Evolutionary conservation across 2,329 filamentous ascomycete species (phyloP), one percentile per base, ranked within the genome.

Genomic region (Lecanicillium sp.): DNA sequence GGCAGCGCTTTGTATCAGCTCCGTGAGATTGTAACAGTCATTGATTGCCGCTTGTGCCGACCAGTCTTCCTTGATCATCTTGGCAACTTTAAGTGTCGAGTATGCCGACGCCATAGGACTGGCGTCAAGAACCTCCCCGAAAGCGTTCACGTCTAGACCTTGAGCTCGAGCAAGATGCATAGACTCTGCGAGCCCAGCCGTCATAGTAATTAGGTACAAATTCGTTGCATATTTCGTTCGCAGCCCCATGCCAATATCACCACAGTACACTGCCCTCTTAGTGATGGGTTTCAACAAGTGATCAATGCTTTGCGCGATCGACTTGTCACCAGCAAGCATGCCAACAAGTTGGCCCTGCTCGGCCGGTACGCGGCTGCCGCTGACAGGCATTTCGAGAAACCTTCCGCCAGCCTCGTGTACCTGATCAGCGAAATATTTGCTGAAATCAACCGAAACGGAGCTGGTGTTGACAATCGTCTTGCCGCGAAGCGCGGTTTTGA

Each of bases 311-410:
- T 55, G 45, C 7, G 48, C 50, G 3, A 52, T 44, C 11, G 28
- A 43, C 9, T 30, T 36, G 22, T 57, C 52, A 5, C 57, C 56
- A 11, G 54, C 57, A 29, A 60, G 48, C 48, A 61, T 53, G 25
- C 55, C 57, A 15, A 61, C 55, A 7, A 59, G 50, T n/a, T 43
- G 35, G 3, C 57, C 57, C 32, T 52, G 45, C 39, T 58, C 57
- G 1, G 57, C 57, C 1, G 57, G 57, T 1, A 55, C 41, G 30
- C 52, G 53, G 46, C 56, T 57, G 6, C 57, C 57, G 35, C 57
- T 59, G 22, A 59, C 57, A 3, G 56, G 57, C 56, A 59, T 59
- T 38, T 59, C 56, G 29, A 60, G 38, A 18, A 52, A 60, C 3
- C 49, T 32, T 2, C 56, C 56, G 1, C 57, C 54, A 3, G 49